Evolutionary conservation across 2,329 filamentous ascomycete species (phyloP), one percentile per base, ranked within the genome.

Genomic region (Rasamsonia emersonii): DNA sequence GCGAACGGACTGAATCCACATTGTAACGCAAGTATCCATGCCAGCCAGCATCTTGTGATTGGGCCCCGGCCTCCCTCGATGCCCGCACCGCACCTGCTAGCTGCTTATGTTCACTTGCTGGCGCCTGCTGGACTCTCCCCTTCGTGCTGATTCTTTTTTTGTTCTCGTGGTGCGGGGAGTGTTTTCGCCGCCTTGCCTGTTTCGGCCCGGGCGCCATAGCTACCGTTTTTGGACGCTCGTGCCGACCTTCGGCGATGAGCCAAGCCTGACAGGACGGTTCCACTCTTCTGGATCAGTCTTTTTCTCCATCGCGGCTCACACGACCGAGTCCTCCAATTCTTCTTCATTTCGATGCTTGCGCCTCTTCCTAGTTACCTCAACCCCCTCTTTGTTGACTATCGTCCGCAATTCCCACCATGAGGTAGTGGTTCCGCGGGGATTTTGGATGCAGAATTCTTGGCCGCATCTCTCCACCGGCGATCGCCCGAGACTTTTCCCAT

Each of bases 301-400:
- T 55, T 54, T n/a, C n/a, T n/a, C 44, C 41, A 48, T 53, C 40
- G 50, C 47, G 46, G 45, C 50, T 56, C 50, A 51, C 49, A 54
- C 47, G 47, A 52, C 43, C 49, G 44, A 38, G 25, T 37, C 30
- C 35, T 45, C 37, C 29, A 34, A 28, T 42, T 42, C 43, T 31
- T 45, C 43, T 40, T 40, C 35, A 15, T 27, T 24, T 33, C 18
- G 14, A 28, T 31, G 26, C 23, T n/a, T n/a, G n/a, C n/a, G n/a
- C n/a, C n/a, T 29, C 25, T 27, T 13, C 10, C 20, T 21, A 11
- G 14, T 33, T 13, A 19, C 9, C 14, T 28, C 16, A 18, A 24
- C 18, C 31, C 40, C 37, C 35, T 34, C 30, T 41, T 42, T 32
- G 38, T 46, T 30, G 37, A 38, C 30, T 45, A 23, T 38, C 39